Evolutionary conservation across 2,329 filamentous ascomycete genomes (phyloP).

Genomic region (Aureobasidium melanogenum): DNA sequence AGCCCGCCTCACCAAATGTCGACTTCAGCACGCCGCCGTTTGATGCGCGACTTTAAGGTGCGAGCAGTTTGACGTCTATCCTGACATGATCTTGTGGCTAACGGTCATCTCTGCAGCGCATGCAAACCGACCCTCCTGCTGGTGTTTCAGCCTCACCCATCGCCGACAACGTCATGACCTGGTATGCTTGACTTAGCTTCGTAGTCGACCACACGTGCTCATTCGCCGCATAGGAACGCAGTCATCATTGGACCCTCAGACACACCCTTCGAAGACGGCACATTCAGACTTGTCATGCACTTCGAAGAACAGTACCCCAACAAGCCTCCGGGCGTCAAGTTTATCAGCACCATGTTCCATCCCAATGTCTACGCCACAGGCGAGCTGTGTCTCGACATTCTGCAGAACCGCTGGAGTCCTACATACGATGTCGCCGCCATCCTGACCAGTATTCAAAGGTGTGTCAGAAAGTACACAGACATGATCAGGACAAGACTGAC

Average conservation of each 20-base stretch:
- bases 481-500: neutral
- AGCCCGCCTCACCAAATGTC: conserved; percentile 52
- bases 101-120: conserved; percentile 54
- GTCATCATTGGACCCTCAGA: conserved; percentile 96
- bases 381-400: conserved; percentile 89
- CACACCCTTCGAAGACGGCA: conserved; percentile 96
- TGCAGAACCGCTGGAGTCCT: conserved; percentile 97
- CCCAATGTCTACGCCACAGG: conserved; percentile 97
- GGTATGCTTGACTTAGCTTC: conserved; percentile 45
- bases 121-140: conserved; percentile 97
- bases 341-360: conserved; percentile 98
- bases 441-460: conserved; percentile 96
- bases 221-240: conserved; percentile 63
- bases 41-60: conserved; percentile 99
- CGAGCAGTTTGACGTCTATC: conserved; percentile 20
- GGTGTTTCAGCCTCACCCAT: conserved; percentile 94
- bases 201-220: neutral
- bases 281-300: conserved; percentile 95
- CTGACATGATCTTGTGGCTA: neutral
- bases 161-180: conserved; percentile 95
- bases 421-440: conserved; percentile 98
- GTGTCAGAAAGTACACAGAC: conserved; percentile 16
- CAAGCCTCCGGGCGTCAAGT: conserved; percentile 95
- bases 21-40: conserved; percentile 83
- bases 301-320: conserved; percentile 99